These are phyloP conservation scores for Colletotrichum godetiae DNA, from an alignment of 2,329 filamentous ascomycete species.

Conservation along the genomic window DNA sequence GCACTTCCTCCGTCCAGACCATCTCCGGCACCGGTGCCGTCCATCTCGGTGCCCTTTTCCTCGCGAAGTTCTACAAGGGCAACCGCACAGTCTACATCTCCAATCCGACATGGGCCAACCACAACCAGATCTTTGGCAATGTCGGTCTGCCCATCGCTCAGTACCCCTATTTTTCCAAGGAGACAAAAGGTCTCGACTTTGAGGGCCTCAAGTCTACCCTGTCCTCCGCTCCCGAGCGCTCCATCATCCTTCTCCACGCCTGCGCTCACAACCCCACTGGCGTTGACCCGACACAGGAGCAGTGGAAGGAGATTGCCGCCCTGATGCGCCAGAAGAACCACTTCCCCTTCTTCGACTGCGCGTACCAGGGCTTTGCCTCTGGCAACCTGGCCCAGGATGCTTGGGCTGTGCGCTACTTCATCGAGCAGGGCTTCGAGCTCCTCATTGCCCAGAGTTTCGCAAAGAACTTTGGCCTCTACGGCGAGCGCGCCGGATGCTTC, in stretches of 20 bases:
- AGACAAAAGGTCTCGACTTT: slow-evolving; percentile 92
- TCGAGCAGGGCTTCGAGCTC: slow-evolving; percentile 90
- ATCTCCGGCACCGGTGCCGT: slow-evolving; percentile 97
- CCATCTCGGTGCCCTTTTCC: slow-evolving; percentile 93
- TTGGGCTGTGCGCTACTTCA: slow-evolving; percentile 93
- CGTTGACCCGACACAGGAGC: slow-evolving; percentile 91
- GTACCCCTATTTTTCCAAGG: slow-evolving; percentile 94
- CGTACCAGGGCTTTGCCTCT: slow-evolving; percentile 97
- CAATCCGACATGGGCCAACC: slow-evolving; percentile 97
- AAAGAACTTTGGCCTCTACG: slow-evolving; percentile 98
- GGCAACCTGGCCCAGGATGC: slow-evolving; percentile 87
- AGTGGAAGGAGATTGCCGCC: slow-evolving; percentile 91
- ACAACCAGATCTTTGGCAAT: slow-evolving; percentile 98
- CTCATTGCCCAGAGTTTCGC: slow-evolving; percentile 93
- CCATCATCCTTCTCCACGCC: slow-evolving; percentile 91
- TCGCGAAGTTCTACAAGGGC: slow-evolving; percentile 87
- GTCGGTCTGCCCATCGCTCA: slow-evolving; percentile 80
- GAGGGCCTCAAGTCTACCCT: slow-evolving; percentile 85
- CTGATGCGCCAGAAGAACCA: slow-evolving; percentile 82
- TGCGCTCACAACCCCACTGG: slow-evolving; percentile 99
- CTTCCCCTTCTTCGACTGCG: slow-evolving; percentile 98
- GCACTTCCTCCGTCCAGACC: slow-evolving; percentile 85
- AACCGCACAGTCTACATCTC: slow-evolving; percentile 88
- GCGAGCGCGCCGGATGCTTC: slow-evolving; percentile 95
- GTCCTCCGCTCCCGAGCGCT: slow-evolving; percentile 77